phyloP scores from a whole-genome alignment of 2,329 filamentous ascomycete species.

The Ceratocystis ficicola region DNA sequence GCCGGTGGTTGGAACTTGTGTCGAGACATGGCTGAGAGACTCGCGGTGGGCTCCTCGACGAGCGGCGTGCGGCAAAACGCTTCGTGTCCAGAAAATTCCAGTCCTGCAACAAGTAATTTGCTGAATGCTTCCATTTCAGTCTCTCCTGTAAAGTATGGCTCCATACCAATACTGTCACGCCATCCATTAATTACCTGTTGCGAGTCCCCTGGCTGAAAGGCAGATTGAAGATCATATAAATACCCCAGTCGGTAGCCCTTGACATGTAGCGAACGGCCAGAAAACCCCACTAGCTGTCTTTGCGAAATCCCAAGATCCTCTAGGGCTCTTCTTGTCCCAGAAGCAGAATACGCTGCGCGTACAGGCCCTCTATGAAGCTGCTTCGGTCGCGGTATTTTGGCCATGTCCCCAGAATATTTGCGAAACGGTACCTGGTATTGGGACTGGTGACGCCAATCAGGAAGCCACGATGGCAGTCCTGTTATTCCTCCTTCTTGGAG shows the following conservation, averaged over 20 bases:
- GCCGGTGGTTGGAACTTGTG: slow-evolving; percentile 15
- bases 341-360: slow-evolving; percentile 21
- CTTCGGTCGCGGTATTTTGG: slow-evolving; percentile 16
- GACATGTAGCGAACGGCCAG: slow-evolving; percentile 19
- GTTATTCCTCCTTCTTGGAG: slow-evolving; percentile 24
- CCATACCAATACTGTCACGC: slow-evolving; percentile 15
- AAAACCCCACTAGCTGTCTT: slow-evolving; percentile 19
- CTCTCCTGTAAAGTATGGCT: slow-evolving; percentile 23
- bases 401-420: slow-evolving; percentile 22
- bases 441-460: slow-evolving; percentile 23
- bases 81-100: slow-evolving; percentile 19
- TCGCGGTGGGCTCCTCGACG: neutral
- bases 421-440: slow-evolving; percentile 23
- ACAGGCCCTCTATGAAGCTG: neutral
- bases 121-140: slow-evolving; percentile 23
- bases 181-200: slow-evolving; percentile 19
- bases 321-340: slow-evolving; percentile 21
- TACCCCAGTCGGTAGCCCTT: slow-evolving; percentile 24
- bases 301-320: slow-evolving; percentile 15
- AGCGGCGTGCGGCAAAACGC: slow-evolving; percentile 19
- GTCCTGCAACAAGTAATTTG: slow-evolving; percentile 22
- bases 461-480: slow-evolving; percentile 23
- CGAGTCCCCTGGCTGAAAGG: slow-evolving; percentile 19
- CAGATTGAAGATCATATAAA: slow-evolving; percentile 23
- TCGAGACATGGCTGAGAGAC: neutral